phyloP scores from a whole-genome alignment of 164 flowering plant species.

The Annona squamosa region DNA sequence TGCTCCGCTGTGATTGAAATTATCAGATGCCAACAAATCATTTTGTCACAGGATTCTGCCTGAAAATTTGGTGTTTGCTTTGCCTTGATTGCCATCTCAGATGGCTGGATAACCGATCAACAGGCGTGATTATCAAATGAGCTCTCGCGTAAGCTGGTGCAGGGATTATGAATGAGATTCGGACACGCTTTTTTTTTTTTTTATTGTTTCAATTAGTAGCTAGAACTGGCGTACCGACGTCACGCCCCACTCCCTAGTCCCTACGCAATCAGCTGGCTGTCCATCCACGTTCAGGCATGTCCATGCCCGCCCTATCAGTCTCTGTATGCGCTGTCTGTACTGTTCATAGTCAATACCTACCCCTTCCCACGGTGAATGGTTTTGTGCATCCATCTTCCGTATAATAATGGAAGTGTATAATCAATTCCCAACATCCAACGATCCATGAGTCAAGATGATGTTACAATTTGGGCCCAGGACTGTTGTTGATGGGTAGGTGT shows the following conservation, averaged over 20 bases:
- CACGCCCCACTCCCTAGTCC: background rate
- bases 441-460: background rate
- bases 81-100: too few relatives aligned
- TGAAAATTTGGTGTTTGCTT: too few relatives aligned
- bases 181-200: too few relatives aligned
- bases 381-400: background rate
- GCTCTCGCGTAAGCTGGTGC: too few relatives aligned
- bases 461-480: background rate
- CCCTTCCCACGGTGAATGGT: background rate
- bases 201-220: background rate
- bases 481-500: background rate
- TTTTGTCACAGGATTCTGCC: too few relatives aligned
- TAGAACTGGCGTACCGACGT: background rate
- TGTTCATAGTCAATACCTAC: background rate
- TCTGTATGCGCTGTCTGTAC: background rate
- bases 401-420: background rate
- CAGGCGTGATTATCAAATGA: too few relatives aligned
- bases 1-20: too few relatives aligned
- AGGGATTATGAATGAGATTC: too few relatives aligned
- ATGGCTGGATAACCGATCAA: too few relatives aligned
- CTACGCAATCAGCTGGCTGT: background rate
- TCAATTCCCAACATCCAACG: background rate
- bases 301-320: background rate
- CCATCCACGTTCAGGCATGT: background rate
- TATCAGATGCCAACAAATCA: too few relatives aligned